Conservation (phyloP, 805 yeast species). For the Myxozyma mucilagina region DNA sequence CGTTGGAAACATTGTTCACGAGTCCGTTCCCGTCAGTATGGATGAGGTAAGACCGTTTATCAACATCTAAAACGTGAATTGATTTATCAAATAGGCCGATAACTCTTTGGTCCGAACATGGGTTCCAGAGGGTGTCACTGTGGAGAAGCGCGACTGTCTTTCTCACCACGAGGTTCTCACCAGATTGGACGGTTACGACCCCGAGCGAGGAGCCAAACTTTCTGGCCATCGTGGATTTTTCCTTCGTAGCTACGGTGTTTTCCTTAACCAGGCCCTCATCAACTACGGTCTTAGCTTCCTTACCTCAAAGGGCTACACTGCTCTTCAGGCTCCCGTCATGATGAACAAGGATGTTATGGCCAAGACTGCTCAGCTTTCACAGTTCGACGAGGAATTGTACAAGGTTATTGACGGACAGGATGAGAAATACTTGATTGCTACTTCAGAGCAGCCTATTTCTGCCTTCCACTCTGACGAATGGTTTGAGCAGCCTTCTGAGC, state of each 20-base stretch:
- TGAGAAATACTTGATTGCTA: constrained; percentile 96
- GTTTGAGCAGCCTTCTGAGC: constrained; percentile 97
- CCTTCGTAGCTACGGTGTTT: constrained; percentile 92
- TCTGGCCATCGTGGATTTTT: constrained; percentile 99
- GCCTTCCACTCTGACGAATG: constrained; percentile 97
- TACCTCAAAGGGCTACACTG: constrained; percentile 73
- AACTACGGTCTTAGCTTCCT: constrained; percentile 91
- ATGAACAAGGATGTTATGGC: constrained; percentile 99
- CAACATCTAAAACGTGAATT: neutral
- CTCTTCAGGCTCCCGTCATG: constrained; percentile 98
- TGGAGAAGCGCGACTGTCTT: constrained; percentile 76
- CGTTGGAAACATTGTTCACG: constrained; percentile 93
- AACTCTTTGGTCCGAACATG: constrained; percentile 85
- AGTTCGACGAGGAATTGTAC: constrained; percentile 96
- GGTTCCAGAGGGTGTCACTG: constrained; percentile 73
- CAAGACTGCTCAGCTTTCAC: constrained; percentile 96
- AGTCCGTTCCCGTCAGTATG: constrained; percentile 79
- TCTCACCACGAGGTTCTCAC: constrained; percentile 95
- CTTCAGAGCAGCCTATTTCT: constrained; percentile 98
- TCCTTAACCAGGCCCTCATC: constrained; percentile 95
- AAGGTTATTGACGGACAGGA: constrained; percentile 96
- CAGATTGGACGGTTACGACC: constrained; percentile 96
- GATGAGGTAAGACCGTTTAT: constrained; percentile 56
- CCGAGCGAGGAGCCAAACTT: constrained; percentile 96
- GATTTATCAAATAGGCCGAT: constrained; percentile 50